phyloP scores from a whole-genome alignment of 1,139 yeast species.

The Hemisphaericaspora xylanilytica region DNA sequence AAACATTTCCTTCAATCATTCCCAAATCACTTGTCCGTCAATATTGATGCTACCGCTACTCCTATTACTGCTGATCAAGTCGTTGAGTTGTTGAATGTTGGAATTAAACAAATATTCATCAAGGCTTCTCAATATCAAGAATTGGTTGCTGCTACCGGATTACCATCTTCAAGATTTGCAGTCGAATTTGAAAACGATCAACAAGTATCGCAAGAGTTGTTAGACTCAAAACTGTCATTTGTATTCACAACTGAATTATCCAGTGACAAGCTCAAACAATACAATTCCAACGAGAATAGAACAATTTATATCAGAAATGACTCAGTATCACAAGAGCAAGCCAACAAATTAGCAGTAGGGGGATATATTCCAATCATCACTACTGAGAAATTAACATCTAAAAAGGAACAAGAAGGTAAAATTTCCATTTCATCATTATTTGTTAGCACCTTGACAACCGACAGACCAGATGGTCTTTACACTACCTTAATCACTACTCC shows the following conservation, averaged over 20 bases:
- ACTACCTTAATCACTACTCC: conserved; percentile 81
- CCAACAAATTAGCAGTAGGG: conserved; percentile 27
- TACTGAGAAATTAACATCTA: conserved; percentile 42
- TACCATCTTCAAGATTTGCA: conserved; percentile 62
- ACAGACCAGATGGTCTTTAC: conserved; percentile 81
- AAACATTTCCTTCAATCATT: conserved; percentile 38
- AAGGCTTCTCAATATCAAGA: conserved; percentile 29
- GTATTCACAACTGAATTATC: conserved; percentile 19
- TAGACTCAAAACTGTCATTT: conserved; percentile 23
- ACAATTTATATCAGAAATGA: conserved; percentile 33
- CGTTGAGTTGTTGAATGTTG: conserved; percentile 63
- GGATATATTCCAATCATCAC: conserved; percentile 52
- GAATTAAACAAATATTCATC: conserved; percentile 56
- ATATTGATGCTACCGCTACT: conserved; percentile 32
- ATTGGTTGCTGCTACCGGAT: conserved; percentile 45
- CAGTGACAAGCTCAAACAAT: conserved; percentile 18
- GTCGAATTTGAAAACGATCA: conserved; percentile 26
- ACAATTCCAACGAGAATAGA: conserved; percentile 40
- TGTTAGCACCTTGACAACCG: conserved; percentile 63
- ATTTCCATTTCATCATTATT: conserved; percentile 53
- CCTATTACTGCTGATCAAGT: conserved; percentile 37
- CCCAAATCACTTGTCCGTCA: conserved; percentile 31
- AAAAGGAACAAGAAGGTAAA: conserved; percentile 26
- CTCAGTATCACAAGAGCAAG: conserved; percentile 24
- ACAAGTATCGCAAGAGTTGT: conserved; percentile 13